Percentiles rank a stretch among this genome's conserved stretches.
phyloP scores from a whole-genome alignment of 345 rosid genomes.

The Eucalyptus virginea region DNA sequence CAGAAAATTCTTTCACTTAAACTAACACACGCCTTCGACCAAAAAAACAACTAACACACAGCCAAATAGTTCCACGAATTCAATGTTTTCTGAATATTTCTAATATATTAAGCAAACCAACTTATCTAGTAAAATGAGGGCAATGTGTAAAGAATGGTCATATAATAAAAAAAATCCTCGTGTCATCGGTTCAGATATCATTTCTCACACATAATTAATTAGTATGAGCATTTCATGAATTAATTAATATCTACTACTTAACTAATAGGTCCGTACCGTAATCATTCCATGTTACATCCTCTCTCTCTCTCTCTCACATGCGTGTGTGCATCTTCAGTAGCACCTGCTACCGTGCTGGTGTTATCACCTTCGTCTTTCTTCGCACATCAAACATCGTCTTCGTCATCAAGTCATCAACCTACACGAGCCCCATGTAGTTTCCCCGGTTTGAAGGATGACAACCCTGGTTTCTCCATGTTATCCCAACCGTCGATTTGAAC shows the following conservation, averaged over 20 bases:
- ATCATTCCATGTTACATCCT: background rate
- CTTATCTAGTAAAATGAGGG: background rate
- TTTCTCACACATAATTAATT: background rate
- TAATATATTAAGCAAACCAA: background rate
- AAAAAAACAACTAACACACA: background rate
- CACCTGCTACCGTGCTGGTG: background rate
- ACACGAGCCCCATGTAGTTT: background rate
- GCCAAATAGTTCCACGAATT: background rate
- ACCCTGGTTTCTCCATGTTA: background rate
- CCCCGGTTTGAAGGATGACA: background rate
- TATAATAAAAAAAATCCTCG: background rate
- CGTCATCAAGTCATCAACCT: background rate
- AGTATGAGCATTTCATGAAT: background rate
- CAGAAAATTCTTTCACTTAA: background rate
- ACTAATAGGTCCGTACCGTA: background rate
- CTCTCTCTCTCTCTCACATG: too few relatives aligned
- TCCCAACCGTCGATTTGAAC: background rate
- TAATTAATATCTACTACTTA: background rate
- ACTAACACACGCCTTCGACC: background rate
- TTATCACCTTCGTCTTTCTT: background rate
- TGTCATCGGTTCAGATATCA: background rate
- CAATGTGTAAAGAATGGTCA: background rate
- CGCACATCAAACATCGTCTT: background rate
- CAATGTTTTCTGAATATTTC: background rate
- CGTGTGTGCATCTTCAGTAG: too few relatives aligned